Evolutionary conservation across 257 asterid genomes (phyloP).

Genomic region (Anisodus tanguticus): DNA sequence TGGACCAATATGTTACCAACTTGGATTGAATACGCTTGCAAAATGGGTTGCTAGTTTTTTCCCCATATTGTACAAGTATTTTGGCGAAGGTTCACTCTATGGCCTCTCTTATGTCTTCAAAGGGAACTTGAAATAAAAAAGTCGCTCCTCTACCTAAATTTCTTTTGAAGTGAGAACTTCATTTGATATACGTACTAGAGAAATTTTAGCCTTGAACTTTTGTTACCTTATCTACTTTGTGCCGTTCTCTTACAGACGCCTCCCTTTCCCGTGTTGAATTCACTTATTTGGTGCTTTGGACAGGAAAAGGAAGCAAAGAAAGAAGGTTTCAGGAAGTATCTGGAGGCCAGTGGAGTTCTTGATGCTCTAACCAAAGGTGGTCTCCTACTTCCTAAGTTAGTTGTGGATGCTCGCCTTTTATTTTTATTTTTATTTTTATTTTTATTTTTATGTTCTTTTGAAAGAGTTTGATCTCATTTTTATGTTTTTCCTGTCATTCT

Average conservation of each 20-base stretch:
- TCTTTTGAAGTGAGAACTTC: too few relatives aligned
- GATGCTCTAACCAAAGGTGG: slow-evolving; percentile 90
- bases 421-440: slow-evolving; percentile 13
- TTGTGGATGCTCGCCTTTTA: not conserved
- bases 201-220: not conserved
- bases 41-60: too few relatives aligned
- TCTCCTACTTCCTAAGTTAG: slow-evolving; percentile 16
- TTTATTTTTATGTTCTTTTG: slow-evolving; percentile 8
- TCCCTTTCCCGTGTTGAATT: not conserved
- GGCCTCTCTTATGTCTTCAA: too few relatives aligned
- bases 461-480: slow-evolving; percentile 17
- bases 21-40: too few relatives aligned
- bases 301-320: slow-evolving; percentile 97
- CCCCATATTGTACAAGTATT: too few relatives aligned
- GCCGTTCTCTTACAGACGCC: not conserved
- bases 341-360: slow-evolving; percentile 88
- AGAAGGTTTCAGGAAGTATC: slow-evolving; percentile 90
- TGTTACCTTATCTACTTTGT: not conserved
- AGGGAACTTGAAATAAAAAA: too few relatives aligned
- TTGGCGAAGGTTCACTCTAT: too few relatives aligned
- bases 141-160: too few relatives aligned
- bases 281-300: slow-evolving; percentile 19
- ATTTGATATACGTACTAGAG: too few relatives aligned
- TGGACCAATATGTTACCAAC: too few relatives aligned
- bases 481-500: slow-evolving; percentile 31